Evolutionary conservation across 306 rosid species (phyloP), one percentile per base, ranked within the genome.

Genomic region (Prosopis cineraria): DNA sequence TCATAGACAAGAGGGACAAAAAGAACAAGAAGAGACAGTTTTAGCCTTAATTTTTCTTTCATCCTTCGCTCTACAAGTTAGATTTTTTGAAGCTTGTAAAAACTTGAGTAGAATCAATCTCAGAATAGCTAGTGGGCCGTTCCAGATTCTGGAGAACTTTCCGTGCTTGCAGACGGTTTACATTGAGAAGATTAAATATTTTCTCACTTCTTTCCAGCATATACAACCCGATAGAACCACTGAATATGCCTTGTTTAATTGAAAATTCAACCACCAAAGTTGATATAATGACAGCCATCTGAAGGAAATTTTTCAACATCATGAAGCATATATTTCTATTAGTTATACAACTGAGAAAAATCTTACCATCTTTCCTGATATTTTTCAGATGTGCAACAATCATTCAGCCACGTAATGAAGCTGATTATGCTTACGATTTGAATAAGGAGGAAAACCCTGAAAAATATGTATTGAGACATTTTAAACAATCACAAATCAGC

Each of bases 381-480:
- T 68, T 89, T 96, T 47, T 85, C 87, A 36, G 94, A 80, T 50
- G 22, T 80, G 77, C 85, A 91, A 47, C 85, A 77, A 68, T 93
- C 94, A 53, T 93, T 92, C 72, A 93, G 78, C 99, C 99, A 96
- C 14, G 81, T 93, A 68, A 96, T 87, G 88, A 96, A 96, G 79
- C 94, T 90, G 81, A 96, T 90, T 66, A 96, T 81, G 86, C 99
- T 96, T 78, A 93, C 86, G 36, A 96, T 86, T 83, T 96, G 99
- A 85, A 96, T 91, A 63, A 96, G 80, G 74, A 96, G 99, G 84
- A 96, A 96, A 68, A 96, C 97, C 90, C 99, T 96, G 94, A 87
- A 84, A 87, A 53, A 17, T 3, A 78, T 60, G 63, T 19, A 74
- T 65, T 9, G 37, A 55, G 64, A 84, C 43, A 10, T 6, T 41